Evolutionary conservation across 129 eudicot species (phyloP).

Genomic region (Flaveria trinervia): DNA sequence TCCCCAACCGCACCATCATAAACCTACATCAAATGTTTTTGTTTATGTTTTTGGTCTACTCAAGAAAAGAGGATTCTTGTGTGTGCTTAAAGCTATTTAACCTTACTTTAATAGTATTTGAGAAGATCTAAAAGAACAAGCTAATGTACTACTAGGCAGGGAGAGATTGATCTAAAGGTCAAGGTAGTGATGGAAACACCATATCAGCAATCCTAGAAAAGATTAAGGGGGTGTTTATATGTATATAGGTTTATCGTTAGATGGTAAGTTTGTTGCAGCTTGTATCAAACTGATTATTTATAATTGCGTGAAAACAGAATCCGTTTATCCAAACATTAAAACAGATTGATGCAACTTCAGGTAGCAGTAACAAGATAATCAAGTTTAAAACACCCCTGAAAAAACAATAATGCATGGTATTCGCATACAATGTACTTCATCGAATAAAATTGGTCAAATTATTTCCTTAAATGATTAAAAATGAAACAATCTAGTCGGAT

Average conservation of each 20-base stretch:
- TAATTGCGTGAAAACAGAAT: no score
- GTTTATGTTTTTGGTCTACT: slow-evolving; percentile 1
- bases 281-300: no score
- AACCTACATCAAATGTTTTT: slow-evolving; percentile 35
- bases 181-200: not conserved
- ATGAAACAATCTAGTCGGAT: not conserved
- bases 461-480: not conserved
- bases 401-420: not conserved
- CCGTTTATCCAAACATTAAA: no score
- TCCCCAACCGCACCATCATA: slow-evolving; percentile 93
- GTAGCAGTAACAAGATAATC: not conserved
- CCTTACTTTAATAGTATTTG: not conserved
- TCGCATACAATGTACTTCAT: not conserved
- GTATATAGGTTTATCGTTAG: no score
- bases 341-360: not conserved
- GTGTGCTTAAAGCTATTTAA: slow-evolving; percentile 1
- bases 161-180: no score
- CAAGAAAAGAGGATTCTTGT: not conserved
- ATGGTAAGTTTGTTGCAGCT: no score
- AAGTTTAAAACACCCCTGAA: not conserved
- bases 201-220: not conserved
- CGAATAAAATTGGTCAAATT: not conserved
- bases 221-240: no score
- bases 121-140: not conserved
- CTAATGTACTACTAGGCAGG: not conserved